These are phyloP conservation scores for Drechslera avenae DNA, from an alignment of 2,329 filamentous ascomycete genomes.

Conservation along the genomic window DNA sequence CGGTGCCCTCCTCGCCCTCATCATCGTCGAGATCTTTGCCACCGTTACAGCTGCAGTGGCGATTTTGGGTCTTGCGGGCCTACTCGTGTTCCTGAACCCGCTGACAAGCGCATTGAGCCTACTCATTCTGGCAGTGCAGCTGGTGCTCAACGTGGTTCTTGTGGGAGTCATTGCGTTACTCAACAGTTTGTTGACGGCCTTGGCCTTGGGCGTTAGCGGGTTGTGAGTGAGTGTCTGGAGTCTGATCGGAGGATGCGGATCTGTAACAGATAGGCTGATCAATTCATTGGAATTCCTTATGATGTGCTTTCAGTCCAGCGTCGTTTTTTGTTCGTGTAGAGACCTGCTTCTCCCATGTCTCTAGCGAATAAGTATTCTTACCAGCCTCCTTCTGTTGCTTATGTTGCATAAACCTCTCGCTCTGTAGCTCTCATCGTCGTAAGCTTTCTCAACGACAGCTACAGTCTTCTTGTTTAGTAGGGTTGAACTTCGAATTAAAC, in stretches of 20 bases:
- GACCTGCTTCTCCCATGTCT: too few relatives aligned
- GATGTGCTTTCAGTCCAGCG: too few relatives aligned
- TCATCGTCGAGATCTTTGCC: constrained; percentile 28
- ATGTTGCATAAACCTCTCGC: too few relatives aligned
- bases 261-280: too few relatives aligned
- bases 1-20: constrained; percentile 18
- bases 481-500: too few relatives aligned
- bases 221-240: constrained; percentile 2
- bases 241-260: not conserved
- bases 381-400: too few relatives aligned
- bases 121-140: constrained; percentile 23
- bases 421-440: too few relatives aligned
- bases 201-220: constrained; percentile 17
- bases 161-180: constrained; percentile 22
- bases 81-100: constrained; percentile 22
- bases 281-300: too few relatives aligned
- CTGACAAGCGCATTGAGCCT: constrained; percentile 19
- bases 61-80: constrained; percentile 21
- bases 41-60: constrained; percentile 22
- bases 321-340: too few relatives aligned
- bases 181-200: constrained; percentile 16
- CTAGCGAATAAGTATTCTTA: too few relatives aligned
- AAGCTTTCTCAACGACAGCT: too few relatives aligned
- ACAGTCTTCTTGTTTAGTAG: too few relatives aligned
- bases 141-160: constrained; percentile 22